Conservation (phyloP, 1,139 yeast species). For the Hemisphaericaspora subhashii region DNA sequence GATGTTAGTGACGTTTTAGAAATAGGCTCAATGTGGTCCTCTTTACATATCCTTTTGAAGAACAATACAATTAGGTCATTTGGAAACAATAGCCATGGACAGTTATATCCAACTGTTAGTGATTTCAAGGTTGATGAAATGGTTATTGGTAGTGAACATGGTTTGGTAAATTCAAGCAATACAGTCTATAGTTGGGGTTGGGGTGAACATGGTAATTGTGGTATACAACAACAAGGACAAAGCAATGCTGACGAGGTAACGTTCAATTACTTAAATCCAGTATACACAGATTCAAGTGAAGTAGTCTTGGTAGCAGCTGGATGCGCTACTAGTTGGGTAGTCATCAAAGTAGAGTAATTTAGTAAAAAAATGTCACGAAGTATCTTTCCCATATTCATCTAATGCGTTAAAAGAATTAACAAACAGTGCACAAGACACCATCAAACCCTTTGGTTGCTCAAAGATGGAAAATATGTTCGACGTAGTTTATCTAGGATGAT, state of each 20-base stretch:
- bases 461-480: constrained; percentile 81
- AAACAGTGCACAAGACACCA: constrained; percentile 5
- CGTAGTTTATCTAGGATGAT: constrained; percentile 63
- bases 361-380: constrained; percentile 57
- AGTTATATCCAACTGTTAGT: constrained; percentile 39
- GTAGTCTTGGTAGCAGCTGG: constrained; percentile 40
- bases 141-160: constrained; percentile 86
- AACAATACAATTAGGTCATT: constrained; percentile 36
- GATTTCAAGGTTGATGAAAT: constrained; percentile 17
- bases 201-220: constrained; percentile 99
- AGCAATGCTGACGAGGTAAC: constrained; percentile 24
- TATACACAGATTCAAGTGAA: constrained; percentile 27
- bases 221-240: constrained; percentile 30
- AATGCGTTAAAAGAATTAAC: constrained; percentile 32
- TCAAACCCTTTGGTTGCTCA: constrained; percentile 34
- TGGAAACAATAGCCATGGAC: constrained; percentile 83
- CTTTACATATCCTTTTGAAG: constrained; percentile 50
- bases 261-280: constrained; percentile 36
- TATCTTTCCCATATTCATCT: constrained; percentile 80
- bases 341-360: constrained; percentile 11
- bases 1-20: constrained; percentile 3
- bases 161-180: constrained; percentile 42
- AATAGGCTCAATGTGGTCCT: constrained; percentile 77
- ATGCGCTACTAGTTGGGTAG: constrained; percentile 48
- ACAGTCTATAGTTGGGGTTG: constrained; percentile 85